These are phyloP conservation scores for Ochromonas danica DNA, from an alignment of 108 stramenopile genomes.

Conservation along the genomic window DNA sequence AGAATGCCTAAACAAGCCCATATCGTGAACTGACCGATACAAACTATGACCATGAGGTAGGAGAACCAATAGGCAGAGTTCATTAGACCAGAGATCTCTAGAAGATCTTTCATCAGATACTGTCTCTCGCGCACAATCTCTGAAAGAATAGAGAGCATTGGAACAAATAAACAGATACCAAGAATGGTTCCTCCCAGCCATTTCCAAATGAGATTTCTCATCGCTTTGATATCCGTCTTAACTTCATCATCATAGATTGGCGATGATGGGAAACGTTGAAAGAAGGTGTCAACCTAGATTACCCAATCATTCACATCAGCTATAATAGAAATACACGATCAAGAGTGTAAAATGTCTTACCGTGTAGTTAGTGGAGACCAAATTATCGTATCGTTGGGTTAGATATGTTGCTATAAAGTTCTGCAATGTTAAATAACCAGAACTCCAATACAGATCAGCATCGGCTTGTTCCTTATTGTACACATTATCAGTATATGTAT, in stretches of 20 bases:
- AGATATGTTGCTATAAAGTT: conserved; percentile 36
- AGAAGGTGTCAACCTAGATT: conserved; percentile 12
- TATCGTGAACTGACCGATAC: not conserved
- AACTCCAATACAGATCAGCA: not conserved
- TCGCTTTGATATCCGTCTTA: not conserved
- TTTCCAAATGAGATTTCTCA: not conserved
- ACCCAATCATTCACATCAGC: no score
- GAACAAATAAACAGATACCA: not conserved
- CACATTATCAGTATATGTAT: not conserved
- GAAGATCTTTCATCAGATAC: conserved; percentile 33
- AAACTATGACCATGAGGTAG: not conserved
- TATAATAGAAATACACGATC: no score
- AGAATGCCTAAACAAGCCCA: not conserved
- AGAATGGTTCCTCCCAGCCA: conserved; percentile 28
- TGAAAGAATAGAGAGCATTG: conserved; percentile 6
- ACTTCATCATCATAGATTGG: not conserved
- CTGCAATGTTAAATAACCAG: conserved; percentile 36
- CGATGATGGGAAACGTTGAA: conserved; percentile 20
- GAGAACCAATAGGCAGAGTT: conserved; percentile 11
- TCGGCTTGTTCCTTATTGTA: not conserved
- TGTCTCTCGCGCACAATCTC: conserved; percentile 29
- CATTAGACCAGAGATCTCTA: conserved; percentile 30
- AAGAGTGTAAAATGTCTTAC: no score
- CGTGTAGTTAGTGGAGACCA: not conserved
- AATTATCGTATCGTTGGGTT: not conserved